These are phyloP conservation scores for Tritrichomonas foetus DNA, from an alignment of 208 protist genomes.

Conservation along the genomic window DNA sequence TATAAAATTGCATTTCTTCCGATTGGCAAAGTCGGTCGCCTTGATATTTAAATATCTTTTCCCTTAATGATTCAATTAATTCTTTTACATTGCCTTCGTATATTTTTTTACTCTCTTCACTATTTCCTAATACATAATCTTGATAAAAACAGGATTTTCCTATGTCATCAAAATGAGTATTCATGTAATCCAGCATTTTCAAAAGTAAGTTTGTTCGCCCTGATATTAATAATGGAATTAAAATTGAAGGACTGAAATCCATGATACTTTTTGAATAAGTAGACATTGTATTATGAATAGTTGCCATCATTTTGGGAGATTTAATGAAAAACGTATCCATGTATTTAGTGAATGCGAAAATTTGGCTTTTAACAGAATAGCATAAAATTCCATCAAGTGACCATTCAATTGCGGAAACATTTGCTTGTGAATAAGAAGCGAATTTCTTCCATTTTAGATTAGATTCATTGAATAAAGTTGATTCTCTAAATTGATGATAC, in stretches of 20 bases:
- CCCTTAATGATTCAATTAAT: not conserved
- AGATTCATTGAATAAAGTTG: not conserved
- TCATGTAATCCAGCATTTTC: not conserved
- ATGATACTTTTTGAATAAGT: too few relatives aligned
- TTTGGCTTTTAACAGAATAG: not conserved
- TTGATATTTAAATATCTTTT: not conserved
- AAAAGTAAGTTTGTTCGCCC: not conserved
- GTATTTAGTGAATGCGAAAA: not conserved
- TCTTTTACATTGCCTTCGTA: not conserved
- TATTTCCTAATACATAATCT: not conserved
- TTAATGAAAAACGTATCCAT: conserved; percentile 15
- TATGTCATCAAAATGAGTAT: not conserved
- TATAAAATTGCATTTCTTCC: not conserved
- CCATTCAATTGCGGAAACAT: not conserved
- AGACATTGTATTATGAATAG: not conserved
- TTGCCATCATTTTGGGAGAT: not conserved
- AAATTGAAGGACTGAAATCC: not conserved
- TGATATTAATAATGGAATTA: not conserved
- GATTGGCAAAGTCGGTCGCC: not conserved
- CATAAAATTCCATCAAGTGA: not conserved
- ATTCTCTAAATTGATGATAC: not conserved
- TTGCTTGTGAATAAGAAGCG: too few relatives aligned
- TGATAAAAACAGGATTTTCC: not conserved
- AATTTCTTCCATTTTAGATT: not conserved
- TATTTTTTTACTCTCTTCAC: not conserved